Base-by-base conservation (phyloP, 192 early-diverging fungal species). In the Backusella westeae region DNA sequence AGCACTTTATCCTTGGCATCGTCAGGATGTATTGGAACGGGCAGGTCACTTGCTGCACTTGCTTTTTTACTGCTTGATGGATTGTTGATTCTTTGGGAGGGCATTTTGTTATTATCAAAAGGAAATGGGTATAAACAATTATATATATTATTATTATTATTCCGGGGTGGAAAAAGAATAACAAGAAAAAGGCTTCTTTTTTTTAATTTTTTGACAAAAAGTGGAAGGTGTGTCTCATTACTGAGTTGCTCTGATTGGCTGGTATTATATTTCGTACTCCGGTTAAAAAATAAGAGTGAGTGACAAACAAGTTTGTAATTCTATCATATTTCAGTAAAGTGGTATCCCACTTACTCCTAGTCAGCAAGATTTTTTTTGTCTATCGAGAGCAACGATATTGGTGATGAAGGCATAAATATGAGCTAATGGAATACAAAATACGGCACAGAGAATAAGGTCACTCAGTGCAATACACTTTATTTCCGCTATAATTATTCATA, bases 1-100 rank as follows among this genome's bases (percentile, higher is more conserved):
- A 96, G 90, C 12, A 95, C 93, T 77, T 94, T 94, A 81, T 94
- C 93, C 44, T 90, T 85, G 29, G 89, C 89, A 76, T 95, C 94
- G 75, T 94, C 92, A 6, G 91, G 89, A 78, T 94, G 92, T 67
- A 94, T 83, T 10, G 80, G 75, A 19, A 75, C 74, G 7, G 74
- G 74, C 15, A 75, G 32, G 34, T 39, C 70, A n/a, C 41, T 26
- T 44, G 53, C 53, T 71, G 69, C 14, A 14, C n/a, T 21, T 44
- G 29, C 29, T 71, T 71, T 34, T 35, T 41, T 42, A 41, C 19
- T 49, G 19, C 1, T 49, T 49, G 19, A 7, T 7, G 46, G 56
- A 29, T 63, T 29, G 29, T 15, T 63, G 56, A 63, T 10, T 29
- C 56, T 63, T 63, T 63, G 56, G 4, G 56, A 63, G 4, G 56